Percentiles rank a stretch among this genome's conserved stretches.
Conservation (phyloP, 257 asterid species). For the Euphrasia confusa region DNA sequence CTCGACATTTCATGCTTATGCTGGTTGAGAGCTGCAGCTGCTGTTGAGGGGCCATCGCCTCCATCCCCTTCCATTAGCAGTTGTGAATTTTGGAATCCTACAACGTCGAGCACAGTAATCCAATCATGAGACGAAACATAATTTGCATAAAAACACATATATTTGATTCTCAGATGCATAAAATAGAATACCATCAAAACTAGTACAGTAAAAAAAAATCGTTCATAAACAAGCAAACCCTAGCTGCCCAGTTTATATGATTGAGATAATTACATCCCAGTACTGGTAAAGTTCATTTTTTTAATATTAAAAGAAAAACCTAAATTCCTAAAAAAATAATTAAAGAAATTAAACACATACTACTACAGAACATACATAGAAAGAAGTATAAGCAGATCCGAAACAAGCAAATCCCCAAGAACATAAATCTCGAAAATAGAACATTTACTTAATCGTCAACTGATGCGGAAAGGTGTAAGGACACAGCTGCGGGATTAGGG, state of each 20-base stretch:
- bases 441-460: slow-evolving; percentile 17
- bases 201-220: too few species aligned
- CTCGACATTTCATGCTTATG: slow-evolving; percentile 59
- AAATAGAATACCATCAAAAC: neutral
- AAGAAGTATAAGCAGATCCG: slow-evolving; percentile 16
- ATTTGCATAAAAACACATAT: neutral
- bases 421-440: slow-evolving; percentile 1
- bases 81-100: slow-evolving; percentile 25
- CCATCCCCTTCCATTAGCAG: slow-evolving; percentile 46
- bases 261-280: neutral
- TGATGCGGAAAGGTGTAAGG: neutral
- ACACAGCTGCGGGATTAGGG: neutral
- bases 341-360: neutral
- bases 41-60: slow-evolving; percentile 46
- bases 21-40: slow-evolving; percentile 74
- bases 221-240: too few species aligned
- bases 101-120: slow-evolving; percentile 16
- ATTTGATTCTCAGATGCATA: neutral
- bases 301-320: neutral
- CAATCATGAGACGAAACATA: slow-evolving; percentile 11
- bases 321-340: neutral
- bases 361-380: neutral
- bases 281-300: neutral
- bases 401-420: slow-evolving; percentile 25
- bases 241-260: neutral